Evolutionary conservation across 2,329 filamentous ascomycete genomes (phyloP).

Genomic region (Monosporascus cannonballus): DNA sequence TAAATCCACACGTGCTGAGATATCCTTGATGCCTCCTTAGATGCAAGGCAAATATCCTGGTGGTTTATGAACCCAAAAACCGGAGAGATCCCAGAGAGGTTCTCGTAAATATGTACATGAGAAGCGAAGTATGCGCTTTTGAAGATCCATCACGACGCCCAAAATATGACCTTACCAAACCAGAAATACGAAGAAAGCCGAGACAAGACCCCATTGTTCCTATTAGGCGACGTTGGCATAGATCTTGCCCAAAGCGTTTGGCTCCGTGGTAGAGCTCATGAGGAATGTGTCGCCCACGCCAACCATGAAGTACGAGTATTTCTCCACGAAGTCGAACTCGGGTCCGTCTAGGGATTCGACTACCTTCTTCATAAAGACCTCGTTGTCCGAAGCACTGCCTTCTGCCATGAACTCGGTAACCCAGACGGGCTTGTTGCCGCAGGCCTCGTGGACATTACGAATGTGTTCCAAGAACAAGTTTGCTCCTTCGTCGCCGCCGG

Average conservation of each 20-base stretch:
- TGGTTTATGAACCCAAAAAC: background rate
- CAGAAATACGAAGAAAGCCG: constrained; percentile 12
- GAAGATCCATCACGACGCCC: constrained; percentile 8
- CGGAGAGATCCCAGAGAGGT: background rate
- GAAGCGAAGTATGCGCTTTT: constrained; percentile 10
- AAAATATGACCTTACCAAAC: constrained; percentile 5
- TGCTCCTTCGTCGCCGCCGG: constrained; percentile 31
- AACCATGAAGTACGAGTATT: constrained; percentile 54
- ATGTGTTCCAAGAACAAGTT: constrained; percentile 51
- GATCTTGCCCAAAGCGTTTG: constrained; percentile 42
- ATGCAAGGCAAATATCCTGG: background rate
- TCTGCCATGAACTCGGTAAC: constrained; percentile 58
- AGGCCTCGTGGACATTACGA: constrained; percentile 36
- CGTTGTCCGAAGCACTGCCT: constrained; percentile 30
- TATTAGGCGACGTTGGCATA: constrained; percentile 36
- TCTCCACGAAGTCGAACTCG: constrained; percentile 42
- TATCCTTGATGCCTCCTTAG: too few species aligned
- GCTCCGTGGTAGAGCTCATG: constrained; percentile 31
- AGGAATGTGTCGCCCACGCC: constrained; percentile 29
- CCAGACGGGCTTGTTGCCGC: constrained; percentile 49
- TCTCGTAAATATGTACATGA: constrained; percentile 11
- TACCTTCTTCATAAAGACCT: constrained; percentile 44
- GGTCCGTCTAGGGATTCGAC: constrained; percentile 42
- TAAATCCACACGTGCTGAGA: too few species aligned
- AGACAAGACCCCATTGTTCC: background rate